These are phyloP conservation scores for Morella rubra DNA, from an alignment of 306 rosid species.

Conservation along the genomic window DNA sequence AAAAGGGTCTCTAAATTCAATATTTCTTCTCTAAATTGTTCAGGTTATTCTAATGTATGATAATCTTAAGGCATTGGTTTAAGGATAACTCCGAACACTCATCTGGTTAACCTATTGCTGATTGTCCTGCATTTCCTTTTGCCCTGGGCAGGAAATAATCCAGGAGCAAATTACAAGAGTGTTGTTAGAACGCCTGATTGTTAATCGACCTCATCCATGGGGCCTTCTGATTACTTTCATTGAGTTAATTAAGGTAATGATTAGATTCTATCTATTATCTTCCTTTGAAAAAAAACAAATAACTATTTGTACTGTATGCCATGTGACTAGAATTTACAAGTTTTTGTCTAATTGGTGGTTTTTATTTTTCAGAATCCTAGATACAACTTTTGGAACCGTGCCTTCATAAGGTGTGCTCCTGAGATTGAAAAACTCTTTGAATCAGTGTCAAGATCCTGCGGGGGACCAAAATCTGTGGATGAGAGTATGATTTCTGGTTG, in stretches of 20 bases:
- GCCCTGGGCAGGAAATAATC: slow-evolving; percentile 74
- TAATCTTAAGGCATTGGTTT: not conserved
- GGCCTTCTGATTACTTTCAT: slow-evolving; percentile 96
- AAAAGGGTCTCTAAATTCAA: not conserved
- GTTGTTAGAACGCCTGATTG: slow-evolving; percentile 87
- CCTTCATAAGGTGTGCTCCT: slow-evolving; percentile 93
- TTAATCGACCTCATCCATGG: slow-evolving; percentile 99
- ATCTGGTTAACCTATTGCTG: not conserved
- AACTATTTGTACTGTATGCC: not conserved
- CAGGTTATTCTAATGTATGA: not conserved
- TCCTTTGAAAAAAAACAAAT: too few species aligned
- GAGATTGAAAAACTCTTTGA: slow-evolving; percentile 96
- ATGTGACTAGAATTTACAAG: not conserved
- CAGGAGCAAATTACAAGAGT: slow-evolving; percentile 99
- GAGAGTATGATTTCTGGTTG: slow-evolving; percentile 87
- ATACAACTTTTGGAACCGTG: slow-evolving; percentile 88
- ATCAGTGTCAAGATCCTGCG: slow-evolving; percentile 96
- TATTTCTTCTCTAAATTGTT: not conserved
- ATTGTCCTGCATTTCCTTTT: not conserved
- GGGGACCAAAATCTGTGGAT: slow-evolving; percentile 91
- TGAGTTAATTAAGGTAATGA: slow-evolving; percentile 81
- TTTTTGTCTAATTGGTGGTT: not conserved
- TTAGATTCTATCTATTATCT: not conserved
- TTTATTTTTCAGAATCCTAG: slow-evolving; percentile 71
- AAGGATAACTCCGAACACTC: not conserved